Conservation (phyloP, 2,329 filamentous ascomycete genomes). For the Arthrobotrys musiformis region DNA sequence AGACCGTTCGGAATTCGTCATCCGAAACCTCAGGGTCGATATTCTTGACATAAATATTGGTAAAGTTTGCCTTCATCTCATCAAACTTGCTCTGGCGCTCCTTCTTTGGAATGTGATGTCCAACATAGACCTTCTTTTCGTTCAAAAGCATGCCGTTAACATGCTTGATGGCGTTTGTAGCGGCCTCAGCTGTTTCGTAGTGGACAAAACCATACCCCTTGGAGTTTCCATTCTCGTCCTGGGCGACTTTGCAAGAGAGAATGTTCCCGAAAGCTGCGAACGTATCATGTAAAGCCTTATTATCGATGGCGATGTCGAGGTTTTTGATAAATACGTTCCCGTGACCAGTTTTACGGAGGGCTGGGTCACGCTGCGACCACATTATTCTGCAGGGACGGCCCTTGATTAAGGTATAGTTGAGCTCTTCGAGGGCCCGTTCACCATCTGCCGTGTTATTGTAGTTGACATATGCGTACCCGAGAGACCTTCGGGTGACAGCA, state of each 20-base stretch:
- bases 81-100: conserved; percentile 99
- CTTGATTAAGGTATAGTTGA: conserved; percentile 99
- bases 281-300: conserved; percentile 99
- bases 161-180: conserved; percentile 96
- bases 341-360: conserved; percentile 98
- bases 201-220: conserved; percentile 99
- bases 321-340: conserved; percentile 99
- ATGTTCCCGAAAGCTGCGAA: conserved; percentile 99
- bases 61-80: conserved; percentile 99
- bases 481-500: conserved; percentile 95
- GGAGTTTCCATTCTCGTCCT: conserved; percentile 95
- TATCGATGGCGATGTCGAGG: conserved; percentile 96
- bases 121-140: conserved; percentile 99
- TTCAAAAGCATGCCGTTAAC: conserved; percentile 99
- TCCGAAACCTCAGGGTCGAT: conserved; percentile 84
- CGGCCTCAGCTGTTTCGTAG: conserved; percentile 99
- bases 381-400: conserved; percentile 99
- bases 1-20: conserved; percentile 92
- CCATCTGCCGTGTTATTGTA: conserved; percentile 98
- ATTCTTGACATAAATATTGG: conserved; percentile 99
- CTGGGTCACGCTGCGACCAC: conserved; percentile 99
- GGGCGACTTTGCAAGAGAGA: conserved; percentile 98
- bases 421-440: conserved; percentile 97
- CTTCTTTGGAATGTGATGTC: conserved; percentile 99
- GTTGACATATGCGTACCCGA: conserved; percentile 99